These are phyloP conservation scores for Candida parachauliodes DNA, from an alignment of 805 yeast genomes.

Conservation along the genomic window DNA sequence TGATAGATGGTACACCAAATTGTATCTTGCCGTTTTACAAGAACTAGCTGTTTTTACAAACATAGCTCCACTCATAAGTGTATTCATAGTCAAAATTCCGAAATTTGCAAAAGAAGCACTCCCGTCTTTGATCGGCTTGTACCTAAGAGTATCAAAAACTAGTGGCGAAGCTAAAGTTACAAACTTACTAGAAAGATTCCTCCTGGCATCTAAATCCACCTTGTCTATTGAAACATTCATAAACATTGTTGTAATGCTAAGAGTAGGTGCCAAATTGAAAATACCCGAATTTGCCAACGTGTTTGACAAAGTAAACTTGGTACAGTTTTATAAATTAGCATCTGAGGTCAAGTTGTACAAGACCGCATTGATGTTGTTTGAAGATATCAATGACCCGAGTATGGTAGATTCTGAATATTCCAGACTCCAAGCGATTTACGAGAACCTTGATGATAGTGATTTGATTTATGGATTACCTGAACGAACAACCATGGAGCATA, in stretches of 20 bases:
- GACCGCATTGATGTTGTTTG: slow-evolving; percentile 47
- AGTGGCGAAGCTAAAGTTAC: slow-evolving; percentile 13
- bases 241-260: slow-evolving; percentile 25
- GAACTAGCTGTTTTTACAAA: slow-evolving; percentile 26
- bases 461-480: slow-evolving; percentile 63
- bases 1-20: slow-evolving; percentile 25
- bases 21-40: slow-evolving; percentile 30
- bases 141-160: slow-evolving; percentile 14
- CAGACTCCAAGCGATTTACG: slow-evolving; percentile 33
- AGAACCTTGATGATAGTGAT: slow-evolving; percentile 58
- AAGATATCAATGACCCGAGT: slow-evolving; percentile 28
- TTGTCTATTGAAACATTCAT: slow-evolving; percentile 17
- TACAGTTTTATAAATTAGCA: slow-evolving; percentile 27
- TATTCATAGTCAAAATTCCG: slow-evolving; percentile 19
- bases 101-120: slow-evolving; percentile 16
- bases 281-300: slow-evolving; percentile 22
- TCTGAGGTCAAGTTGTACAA: slow-evolving; percentile 29
- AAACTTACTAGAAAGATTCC: slow-evolving; percentile 12
- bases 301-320: slow-evolving; percentile 26
- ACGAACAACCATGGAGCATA: slow-evolving; percentile 49
- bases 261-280: slow-evolving; percentile 34
- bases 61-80: slow-evolving; percentile 29
- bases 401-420: not conserved
- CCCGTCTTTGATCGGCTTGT: slow-evolving; percentile 26
- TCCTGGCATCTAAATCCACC: slow-evolving; percentile 5